These are phyloP conservation scores for Colletotrichum orbiculare DNA, from an alignment of 2,329 filamentous ascomycete species.

Conservation along the genomic window DNA sequence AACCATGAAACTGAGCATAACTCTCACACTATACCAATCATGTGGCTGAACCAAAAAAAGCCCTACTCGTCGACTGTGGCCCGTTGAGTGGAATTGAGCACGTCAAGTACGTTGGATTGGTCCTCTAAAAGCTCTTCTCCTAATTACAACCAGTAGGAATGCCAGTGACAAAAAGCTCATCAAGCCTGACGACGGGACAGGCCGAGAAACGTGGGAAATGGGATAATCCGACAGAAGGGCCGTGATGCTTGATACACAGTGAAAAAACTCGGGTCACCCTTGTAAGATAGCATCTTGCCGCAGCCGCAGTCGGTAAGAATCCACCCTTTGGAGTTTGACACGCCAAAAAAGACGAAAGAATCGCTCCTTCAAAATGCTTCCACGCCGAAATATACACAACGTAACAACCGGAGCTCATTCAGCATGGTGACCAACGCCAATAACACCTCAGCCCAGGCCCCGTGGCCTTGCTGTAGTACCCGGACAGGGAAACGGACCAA, in stretches of 20 bases:
- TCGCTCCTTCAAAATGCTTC: slow-evolving; percentile 37
- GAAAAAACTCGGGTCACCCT: slow-evolving; percentile 35
- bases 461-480: slow-evolving; percentile 28
- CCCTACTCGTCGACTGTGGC: no score
- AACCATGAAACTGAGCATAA: not conserved
- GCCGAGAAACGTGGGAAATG: slow-evolving; percentile 28
- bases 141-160: slow-evolving; percentile 36
- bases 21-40: no score
- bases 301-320: slow-evolving; percentile 7
- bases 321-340: slow-evolving; percentile 11
- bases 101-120: slow-evolving; percentile 20
- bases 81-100: slow-evolving; percentile 7
- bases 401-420: slow-evolving; percentile 36
- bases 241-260: slow-evolving; percentile 42
- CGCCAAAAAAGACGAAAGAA: slow-evolving; percentile 25
- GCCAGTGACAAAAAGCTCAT: slow-evolving; percentile 30
- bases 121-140: slow-evolving; percentile 37
- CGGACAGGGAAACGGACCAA: slow-evolving; percentile 26
- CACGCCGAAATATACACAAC: slow-evolving; percentile 37
- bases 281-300: slow-evolving; percentile 16
- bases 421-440: slow-evolving; percentile 36
- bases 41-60: no score
- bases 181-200: slow-evolving; percentile 23
- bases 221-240: slow-evolving; percentile 30
- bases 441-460: slow-evolving; percentile 33